Evolutionary conservation across 345 rosid genomes (phyloP), one percentile per base, ranked within the genome.

Genomic region (Brassica juncea): DNA sequence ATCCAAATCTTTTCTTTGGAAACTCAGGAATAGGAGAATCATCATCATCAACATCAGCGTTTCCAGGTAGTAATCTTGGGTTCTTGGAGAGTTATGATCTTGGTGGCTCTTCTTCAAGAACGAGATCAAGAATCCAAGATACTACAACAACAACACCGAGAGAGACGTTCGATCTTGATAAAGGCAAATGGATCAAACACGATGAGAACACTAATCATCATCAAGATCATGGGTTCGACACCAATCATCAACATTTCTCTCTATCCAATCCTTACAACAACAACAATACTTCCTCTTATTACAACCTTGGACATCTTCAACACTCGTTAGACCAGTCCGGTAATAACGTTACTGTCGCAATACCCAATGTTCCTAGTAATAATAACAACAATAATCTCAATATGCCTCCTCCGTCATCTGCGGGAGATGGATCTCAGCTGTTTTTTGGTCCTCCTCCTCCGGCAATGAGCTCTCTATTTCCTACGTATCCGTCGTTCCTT

Each of bases 321-420:
- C 83, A 89, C 8, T 88, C 97, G 66, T 79, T 90, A 70, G 87
- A 93, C 55, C 97, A 88, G 28, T 84, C 86, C 64, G 97, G 96
- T 64, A 80, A 73, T 75, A 90, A 89, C 75, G 93, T 89, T 54
- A 80, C 87, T 42, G 77, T 83, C 31, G 77, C 92, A 23, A 88
- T 88, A 55, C 4, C 86, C 6, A 91, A 88, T 55, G 82, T 71
- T 69, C 70, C 86, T 64, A 71, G 71, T 73, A 61, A 49, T 49
- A n/a, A 52, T 52, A 52, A n/a, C 8, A 52, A n/a, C 21, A 52
- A 52, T 52, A 52, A 52, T 52, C 57, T 52, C 57, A 52, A 52
- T 52, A 5, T 52, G 57, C 57, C 57, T 49, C 57, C 57, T 4
- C 57, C 57, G 16, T 49, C 57, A 19, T 49, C 57, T 49, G 3